Conservation (phyloP, 179 eudicot genomes). For the Spinacia oleracea region DNA sequence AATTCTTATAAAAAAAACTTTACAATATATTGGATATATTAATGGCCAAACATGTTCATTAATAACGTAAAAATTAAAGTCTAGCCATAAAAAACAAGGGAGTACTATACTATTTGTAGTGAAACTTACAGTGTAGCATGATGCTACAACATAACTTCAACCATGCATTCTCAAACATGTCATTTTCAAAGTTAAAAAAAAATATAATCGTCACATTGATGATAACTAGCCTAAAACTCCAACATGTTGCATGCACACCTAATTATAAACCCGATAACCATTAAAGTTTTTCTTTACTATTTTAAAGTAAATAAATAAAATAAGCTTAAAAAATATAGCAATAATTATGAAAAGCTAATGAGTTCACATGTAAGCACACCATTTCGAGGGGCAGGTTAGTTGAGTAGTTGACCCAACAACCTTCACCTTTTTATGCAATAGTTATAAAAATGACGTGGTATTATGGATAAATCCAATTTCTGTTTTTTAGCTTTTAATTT, state of each 20-base stretch:
- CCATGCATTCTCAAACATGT: neutral
- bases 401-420: slow-evolving; percentile 37
- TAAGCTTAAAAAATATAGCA: neutral
- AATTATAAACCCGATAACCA: neutral
- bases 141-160: neutral
- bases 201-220: neutral
- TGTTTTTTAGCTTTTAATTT: neutral
- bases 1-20: too few relatives aligned
- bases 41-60: too few relatives aligned
- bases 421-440: neutral
- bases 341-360: slow-evolving; percentile 2
- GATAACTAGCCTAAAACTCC: neutral
- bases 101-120: too few relatives aligned
- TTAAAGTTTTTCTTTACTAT: neutral
- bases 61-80: too few relatives aligned
- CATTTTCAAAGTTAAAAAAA: slow-evolving; percentile 4
- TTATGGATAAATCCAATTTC: slow-evolving; percentile 8
- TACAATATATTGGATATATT: too few relatives aligned
- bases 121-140: neutral
- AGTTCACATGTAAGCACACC: slow-evolving; percentile 17
- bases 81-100: too few relatives aligned
- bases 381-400: slow-evolving; percentile 5
- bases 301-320: neutral
- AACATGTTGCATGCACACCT: neutral
- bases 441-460: neutral